Evolutionary conservation across 1,139 yeast genomes (phyloP).

Genomic region (Lodderomyces metapsilosis): DNA sequence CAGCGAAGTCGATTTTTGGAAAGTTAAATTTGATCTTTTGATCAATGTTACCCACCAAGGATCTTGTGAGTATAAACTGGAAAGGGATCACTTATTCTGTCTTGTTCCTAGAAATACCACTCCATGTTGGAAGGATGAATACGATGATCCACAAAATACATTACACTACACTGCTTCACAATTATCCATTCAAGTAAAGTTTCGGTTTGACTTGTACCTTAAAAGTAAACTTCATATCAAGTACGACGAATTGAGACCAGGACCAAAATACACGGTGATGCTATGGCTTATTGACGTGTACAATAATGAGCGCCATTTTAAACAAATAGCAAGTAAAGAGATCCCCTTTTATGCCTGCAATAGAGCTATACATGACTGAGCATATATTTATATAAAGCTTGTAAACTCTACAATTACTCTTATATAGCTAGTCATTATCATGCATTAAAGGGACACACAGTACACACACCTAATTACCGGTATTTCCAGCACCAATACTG

Average conservation of each 20-base stretch:
- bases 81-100: background rate
- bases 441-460: background rate
- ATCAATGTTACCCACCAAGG: conserved; percentile 25
- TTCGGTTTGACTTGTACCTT: background rate
- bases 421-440: conserved; percentile 1
- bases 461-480: conserved; percentile 22
- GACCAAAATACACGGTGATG: background rate
- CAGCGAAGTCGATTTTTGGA: conserved; percentile 44
- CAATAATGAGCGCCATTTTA: background rate
- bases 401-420: no score
- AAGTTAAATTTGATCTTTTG: conserved; percentile 29
- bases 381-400: no score
- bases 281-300: background rate
- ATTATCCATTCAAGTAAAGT: background rate
- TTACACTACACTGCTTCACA: background rate
- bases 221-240: background rate
- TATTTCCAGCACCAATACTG: conserved; percentile 34
- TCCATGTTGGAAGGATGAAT: background rate
- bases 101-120: background rate
- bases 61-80: conserved; percentile 18
- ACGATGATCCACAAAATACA: background rate
- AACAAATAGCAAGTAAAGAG: conserved; percentile 1
- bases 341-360: background rate
- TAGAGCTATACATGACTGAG: background rate
- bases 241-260: background rate